Percentiles rank a stretch among this genome's conserved stretches.
Evolutionary conservation across 441 rosid genomes (phyloP).

Genomic region (Euphorbia schlechtendalii): DNA sequence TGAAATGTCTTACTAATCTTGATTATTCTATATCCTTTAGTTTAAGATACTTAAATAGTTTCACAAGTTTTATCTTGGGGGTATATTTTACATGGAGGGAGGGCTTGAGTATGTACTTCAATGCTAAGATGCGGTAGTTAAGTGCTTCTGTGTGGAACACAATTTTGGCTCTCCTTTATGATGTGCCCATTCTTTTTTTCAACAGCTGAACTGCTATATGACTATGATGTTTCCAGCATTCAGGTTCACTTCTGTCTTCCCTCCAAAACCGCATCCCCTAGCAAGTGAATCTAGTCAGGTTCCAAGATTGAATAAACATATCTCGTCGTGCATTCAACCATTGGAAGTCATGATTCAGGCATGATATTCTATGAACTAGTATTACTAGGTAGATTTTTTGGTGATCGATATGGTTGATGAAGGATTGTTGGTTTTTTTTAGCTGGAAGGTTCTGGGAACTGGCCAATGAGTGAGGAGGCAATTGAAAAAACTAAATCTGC

Average conservation of each 20-base stretch:
- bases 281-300: constrained; percentile 40
- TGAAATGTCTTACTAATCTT: not conserved
- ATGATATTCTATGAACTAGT: constrained; percentile 14
- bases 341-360: constrained; percentile 95
- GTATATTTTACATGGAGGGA: not conserved
- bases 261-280: constrained; percentile 87
- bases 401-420: constrained; percentile 15
- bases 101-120: not conserved
- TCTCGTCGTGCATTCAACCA: constrained; percentile 61
- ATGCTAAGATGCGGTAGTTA: not conserved
- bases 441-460: constrained; percentile 98
- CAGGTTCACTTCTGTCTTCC: constrained; percentile 82
- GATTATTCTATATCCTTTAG: not conserved
- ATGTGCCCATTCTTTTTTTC: not conserved
- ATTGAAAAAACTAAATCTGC: constrained; percentile 87
- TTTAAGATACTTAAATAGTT: not conserved
- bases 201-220: constrained; percentile 16
- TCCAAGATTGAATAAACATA: constrained; percentile 41
- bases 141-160: not conserved
- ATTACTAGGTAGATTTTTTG: not conserved
- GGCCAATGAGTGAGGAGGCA: constrained; percentile 87
- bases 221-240: constrained; percentile 52
- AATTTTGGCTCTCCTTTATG: not conserved
- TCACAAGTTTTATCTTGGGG: not conserved
- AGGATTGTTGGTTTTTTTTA: constrained; percentile 21